phyloP scores from a whole-genome alignment of 2,329 filamentous ascomycete genomes.

The Aspergillus vadensis region DNA sequence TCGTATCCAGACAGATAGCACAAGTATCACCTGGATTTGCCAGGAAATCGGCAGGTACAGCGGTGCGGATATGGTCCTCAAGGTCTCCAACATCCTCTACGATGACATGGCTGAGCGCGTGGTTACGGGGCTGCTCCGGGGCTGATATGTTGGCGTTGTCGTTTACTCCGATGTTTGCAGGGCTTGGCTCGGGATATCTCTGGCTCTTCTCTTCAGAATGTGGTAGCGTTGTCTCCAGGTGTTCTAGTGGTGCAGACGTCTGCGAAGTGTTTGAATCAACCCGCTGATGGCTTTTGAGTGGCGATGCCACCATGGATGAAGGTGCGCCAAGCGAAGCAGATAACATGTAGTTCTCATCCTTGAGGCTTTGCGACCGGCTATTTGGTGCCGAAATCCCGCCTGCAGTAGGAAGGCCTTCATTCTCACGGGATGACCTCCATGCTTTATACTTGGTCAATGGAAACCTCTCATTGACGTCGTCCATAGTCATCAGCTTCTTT shows the following conservation, averaged over 20 bases:
- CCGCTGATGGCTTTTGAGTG: constrained; percentile 23
- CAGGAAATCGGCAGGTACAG: constrained; percentile 77
- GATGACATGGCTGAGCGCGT: constrained; percentile 32
- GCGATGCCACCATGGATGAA: constrained; percentile 24
- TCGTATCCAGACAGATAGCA: constrained; percentile 90
- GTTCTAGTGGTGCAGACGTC: constrained; percentile 19
- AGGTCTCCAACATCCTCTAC: constrained; percentile 70
- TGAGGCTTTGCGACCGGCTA: constrained; percentile 73
- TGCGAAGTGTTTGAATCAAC: constrained; percentile 19
- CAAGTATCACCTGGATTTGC: constrained; percentile 86
- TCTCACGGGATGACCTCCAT: constrained; percentile 82
- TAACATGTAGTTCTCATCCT: constrained; percentile 58
- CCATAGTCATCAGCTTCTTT: constrained; percentile 99
- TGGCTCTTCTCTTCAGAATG: constrained; percentile 24
- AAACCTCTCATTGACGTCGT: constrained; percentile 97
- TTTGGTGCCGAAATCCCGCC: constrained; percentile 76
- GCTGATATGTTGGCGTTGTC: constrained; percentile 14
- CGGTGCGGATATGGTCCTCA: constrained; percentile 75
- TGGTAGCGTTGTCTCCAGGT: constrained; percentile 10
- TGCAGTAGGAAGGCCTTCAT: constrained; percentile 77
- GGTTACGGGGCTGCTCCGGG: constrained; percentile 39
- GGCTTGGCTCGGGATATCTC: neutral
- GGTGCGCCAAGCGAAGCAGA: constrained; percentile 26
- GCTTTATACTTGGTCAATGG: constrained; percentile 95
- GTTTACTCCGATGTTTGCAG: neutral